Evolutionary conservation across 176 grass and related monocot genomes (phyloP).

Genomic region (Oryza meyeriana): DNA sequence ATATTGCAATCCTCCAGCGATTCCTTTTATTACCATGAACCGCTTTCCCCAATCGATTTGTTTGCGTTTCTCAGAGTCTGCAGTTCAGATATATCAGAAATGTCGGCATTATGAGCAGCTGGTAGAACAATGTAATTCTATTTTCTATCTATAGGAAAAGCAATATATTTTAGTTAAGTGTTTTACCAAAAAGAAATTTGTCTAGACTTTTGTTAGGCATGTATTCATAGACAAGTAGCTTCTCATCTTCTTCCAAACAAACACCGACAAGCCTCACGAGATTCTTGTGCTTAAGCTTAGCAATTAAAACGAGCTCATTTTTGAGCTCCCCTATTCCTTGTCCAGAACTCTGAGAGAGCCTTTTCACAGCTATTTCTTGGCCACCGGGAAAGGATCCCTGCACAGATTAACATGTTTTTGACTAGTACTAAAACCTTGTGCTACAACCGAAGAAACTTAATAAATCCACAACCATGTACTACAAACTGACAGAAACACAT

Average conservation of each 20-base stretch:
- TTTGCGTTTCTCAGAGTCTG: slow-evolving; percentile 33
- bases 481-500: neutral
- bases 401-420: neutral
- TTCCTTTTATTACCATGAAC: slow-evolving; percentile 24
- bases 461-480: neutral
- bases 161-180: neutral
- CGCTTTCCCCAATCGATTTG: slow-evolving; percentile 14
- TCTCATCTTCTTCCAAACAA: slow-evolving; percentile 33
- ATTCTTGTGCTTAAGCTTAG: slow-evolving; percentile 37
- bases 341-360: slow-evolving; percentile 8
- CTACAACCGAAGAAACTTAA: neutral
- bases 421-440: neutral
- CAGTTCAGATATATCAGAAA: neutral
- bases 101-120: neutral
- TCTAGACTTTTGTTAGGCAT: slow-evolving; percentile 36
- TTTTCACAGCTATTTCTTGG: slow-evolving; percentile 36
- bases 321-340: slow-evolving; percentile 37
- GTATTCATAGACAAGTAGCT: slow-evolving; percentile 24
- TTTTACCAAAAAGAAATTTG: slow-evolving; percentile 26
- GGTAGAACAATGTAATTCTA: neutral
- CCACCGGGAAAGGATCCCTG: slow-evolving; percentile 27
- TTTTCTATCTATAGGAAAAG: neutral
- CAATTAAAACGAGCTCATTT: slow-evolving; percentile 36
- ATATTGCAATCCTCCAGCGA: slow-evolving; percentile 33
- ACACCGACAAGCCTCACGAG: slow-evolving; percentile 41